These are phyloP conservation scores for Lecanosticta acicola DNA, from an alignment of 2,329 filamentous ascomycete species.

Conservation along the genomic window DNA sequence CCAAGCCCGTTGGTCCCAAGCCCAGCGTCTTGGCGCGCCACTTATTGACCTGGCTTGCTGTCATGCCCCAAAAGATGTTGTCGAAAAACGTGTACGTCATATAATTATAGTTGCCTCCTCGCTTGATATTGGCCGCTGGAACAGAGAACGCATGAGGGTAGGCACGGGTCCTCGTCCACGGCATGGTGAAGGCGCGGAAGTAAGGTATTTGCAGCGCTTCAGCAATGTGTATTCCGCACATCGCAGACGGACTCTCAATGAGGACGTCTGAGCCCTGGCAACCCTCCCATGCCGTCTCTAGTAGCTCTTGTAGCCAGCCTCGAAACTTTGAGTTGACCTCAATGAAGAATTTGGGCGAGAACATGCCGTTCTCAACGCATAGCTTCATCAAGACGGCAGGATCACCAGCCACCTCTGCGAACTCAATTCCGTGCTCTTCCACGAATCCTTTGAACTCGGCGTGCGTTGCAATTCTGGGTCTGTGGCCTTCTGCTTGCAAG, in stretches of 20 bases:
- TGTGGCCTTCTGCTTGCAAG: slow-evolving; percentile 79
- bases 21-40: slow-evolving; percentile 81
- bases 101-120: slow-evolving; percentile 93
- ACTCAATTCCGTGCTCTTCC: slow-evolving; percentile 87
- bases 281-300: slow-evolving; percentile 72
- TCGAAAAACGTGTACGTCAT: slow-evolving; percentile 96
- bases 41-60: slow-evolving; percentile 81
- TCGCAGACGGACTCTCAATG: slow-evolving; percentile 92
- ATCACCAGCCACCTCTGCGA: slow-evolving; percentile 80
- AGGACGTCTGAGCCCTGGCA: slow-evolving; percentile 84
- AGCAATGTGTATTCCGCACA: slow-evolving; percentile 96
- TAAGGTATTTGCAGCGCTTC: slow-evolving; percentile 91
- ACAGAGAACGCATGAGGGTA: slow-evolving; percentile 97
- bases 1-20: slow-evolving; percentile 72
- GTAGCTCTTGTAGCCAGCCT: slow-evolving; percentile 87
- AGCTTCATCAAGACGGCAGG: slow-evolving; percentile 91
- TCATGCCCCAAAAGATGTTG: slow-evolving; percentile 93
- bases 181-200: slow-evolving; percentile 97
- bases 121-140: slow-evolving; percentile 67
- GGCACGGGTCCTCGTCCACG: slow-evolving; percentile 90
- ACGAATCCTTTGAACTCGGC: slow-evolving; percentile 86
- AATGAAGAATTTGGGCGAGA: slow-evolving; percentile 82
- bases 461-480: slow-evolving; percentile 83
- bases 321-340: slow-evolving; percentile 86
- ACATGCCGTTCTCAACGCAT: slow-evolving; percentile 95